phyloP scores from a whole-genome alignment of 192 early-diverging fungal species.

The Entomortierella lignicola region DNA sequence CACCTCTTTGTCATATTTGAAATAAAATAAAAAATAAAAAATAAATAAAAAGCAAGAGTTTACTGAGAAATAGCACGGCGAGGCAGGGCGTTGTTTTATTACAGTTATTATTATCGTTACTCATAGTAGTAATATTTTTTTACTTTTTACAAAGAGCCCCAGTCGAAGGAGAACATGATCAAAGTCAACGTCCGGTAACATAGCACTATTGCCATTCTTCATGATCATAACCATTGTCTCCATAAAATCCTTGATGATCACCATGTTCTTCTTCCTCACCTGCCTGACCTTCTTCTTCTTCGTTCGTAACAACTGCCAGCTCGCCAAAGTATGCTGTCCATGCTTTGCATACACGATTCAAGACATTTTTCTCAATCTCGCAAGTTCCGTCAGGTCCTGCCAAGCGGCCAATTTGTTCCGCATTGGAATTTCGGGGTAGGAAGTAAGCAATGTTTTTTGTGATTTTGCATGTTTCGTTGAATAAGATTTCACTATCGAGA shows the following conservation, averaged over 20 bases:
- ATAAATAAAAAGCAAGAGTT: no score
- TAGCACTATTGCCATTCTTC: neutral
- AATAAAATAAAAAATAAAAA: no score
- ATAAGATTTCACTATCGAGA: slow-evolving; percentile 67
- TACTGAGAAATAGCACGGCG: no score
- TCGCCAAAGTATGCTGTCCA: slow-evolving; percentile 85
- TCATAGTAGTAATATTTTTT: no score
- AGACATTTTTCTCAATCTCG: slow-evolving; percentile 85
- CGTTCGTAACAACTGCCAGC: slow-evolving; percentile 55
- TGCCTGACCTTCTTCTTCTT: neutral
- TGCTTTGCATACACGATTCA: slow-evolving; percentile 75
- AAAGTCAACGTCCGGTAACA: no score
- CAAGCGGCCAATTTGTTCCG: slow-evolving; percentile 70
- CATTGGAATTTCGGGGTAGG: slow-evolving; percentile 85
- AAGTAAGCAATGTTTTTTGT: slow-evolving; percentile 85
- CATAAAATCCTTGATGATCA: neutral
- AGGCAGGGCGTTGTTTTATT: no score
- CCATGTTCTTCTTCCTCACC: neutral
- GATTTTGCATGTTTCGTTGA: slow-evolving; percentile 70
- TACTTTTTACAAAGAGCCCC: no score
- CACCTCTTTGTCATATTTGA: no score
- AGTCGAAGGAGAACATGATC: no score
- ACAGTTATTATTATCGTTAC: no score
- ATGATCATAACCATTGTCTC: neutral
- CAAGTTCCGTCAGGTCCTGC: slow-evolving; percentile 67